Percentiles rank a stretch among this genome's conserved stretches.
Conservation (phyloP, 441 rosid genomes). For the Mallotus repandus region DNA sequence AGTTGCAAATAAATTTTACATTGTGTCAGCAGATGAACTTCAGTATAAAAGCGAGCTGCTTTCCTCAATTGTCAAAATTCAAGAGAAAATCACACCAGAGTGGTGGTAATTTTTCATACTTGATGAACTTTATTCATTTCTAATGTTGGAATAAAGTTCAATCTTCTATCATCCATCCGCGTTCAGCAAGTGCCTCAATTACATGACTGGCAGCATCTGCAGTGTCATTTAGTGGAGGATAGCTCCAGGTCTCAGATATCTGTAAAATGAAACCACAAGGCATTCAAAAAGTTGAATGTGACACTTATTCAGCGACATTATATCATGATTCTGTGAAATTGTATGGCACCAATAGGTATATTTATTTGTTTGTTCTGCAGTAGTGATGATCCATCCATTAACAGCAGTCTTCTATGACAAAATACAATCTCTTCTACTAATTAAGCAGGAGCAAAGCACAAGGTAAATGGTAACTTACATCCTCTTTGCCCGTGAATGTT, state of each 20-base stretch:
- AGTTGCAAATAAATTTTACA: neutral
- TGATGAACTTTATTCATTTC: slow-evolving; percentile 7
- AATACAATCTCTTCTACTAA: neutral
- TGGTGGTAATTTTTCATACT: neutral
- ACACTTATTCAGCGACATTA: neutral
- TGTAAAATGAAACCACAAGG: slow-evolving; percentile 23
- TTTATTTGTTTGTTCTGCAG: neutral
- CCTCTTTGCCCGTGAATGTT: slow-evolving; percentile 69
- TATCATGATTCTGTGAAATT: neutral
- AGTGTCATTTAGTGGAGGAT: slow-evolving; percentile 82
- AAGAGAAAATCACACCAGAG: neutral
- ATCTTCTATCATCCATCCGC: slow-evolving; percentile 59
- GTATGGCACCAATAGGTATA: neutral
- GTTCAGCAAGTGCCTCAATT: slow-evolving; percentile 61
- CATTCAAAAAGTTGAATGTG: neutral
- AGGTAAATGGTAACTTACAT: slow-evolving; percentile 49
- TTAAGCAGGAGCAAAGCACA: neutral
- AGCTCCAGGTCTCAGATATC: slow-evolving; percentile 90
- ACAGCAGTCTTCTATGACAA: neutral
- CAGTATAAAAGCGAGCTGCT: neutral
- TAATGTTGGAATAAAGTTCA: slow-evolving; percentile 17
- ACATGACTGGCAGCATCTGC: slow-evolving; percentile 75
- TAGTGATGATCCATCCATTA: neutral
- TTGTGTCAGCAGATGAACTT: neutral
- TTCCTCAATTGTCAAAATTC: neutral